Base-by-base conservation (phyloP, 805 yeast genomes). In the Ogataea chonburiensis region DNA sequence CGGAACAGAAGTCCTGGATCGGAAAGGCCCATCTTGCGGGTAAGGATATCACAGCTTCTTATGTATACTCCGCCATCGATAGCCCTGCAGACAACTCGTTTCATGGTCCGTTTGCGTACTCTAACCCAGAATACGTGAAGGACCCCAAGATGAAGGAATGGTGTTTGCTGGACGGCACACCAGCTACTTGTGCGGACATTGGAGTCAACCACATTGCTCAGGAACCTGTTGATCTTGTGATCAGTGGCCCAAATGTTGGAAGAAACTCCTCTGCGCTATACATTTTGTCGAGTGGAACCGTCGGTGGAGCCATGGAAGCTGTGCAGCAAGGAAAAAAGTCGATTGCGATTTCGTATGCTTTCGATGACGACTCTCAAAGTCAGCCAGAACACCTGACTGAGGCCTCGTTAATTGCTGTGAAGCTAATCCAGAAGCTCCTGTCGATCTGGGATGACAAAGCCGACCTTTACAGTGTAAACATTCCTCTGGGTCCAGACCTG, bases 261-360 rank as follows among this genome's bases (percentile, higher is more conserved):
- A 77, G 96, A 55, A 93, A 93, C 61, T 80, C 96, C 2, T 78
- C 91, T 16, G 87, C 94, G 5, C 75, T 91, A 28, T 93, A 88
- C 60, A 84, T 88, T 37, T 72, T 93, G 51, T 79, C 96, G 4
- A 81, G 94, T 49, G 98, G 98, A 10, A 93, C 98, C 2, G 81
- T 93, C 12, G 98, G 98, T 17, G 98, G 96, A 3, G 93, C 97
- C 1, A 75, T 89, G 87, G 98, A 93, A 63, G 94, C 89, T 2
- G 85, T 83, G 2, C 75, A 89, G 26, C 76, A 71, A 38, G 81
- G 80, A 0, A 75, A 78, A 19, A 79, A 70, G 47, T 67, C 96
- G 5, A 71, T 93, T 45, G 97, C 95, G 2, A 52, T 93, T 21
- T 84, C 95, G 23, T 91, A 78, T 69, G 93, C 95, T n/a, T 93